phyloP scores from a whole-genome alignment of 805 yeast genomes.

The Hanseniaspora vineae region DNA sequence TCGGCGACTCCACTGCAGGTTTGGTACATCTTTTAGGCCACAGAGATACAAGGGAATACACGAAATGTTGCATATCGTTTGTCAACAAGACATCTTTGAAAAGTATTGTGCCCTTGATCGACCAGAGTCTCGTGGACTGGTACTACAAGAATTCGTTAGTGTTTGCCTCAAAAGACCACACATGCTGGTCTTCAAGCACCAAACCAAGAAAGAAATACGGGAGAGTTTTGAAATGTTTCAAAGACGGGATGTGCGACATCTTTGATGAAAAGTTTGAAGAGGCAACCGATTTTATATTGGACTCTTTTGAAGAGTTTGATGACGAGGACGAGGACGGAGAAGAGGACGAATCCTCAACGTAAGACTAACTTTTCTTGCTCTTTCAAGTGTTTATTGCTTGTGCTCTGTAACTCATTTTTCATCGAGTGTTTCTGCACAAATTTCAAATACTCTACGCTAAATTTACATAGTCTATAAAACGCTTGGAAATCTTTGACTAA shows the following conservation, averaged over 20 bases:
- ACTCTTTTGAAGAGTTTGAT: constrained; percentile 59
- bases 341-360: background rate
- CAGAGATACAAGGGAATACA: constrained; percentile 50
- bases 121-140: constrained; percentile 87
- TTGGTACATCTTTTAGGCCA: constrained; percentile 82
- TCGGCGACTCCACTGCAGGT: constrained; percentile 82
- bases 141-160: constrained; percentile 75
- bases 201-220: constrained; percentile 87
- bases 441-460: background rate
- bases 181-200: constrained; percentile 60
- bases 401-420: background rate
- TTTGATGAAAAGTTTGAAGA: constrained; percentile 76
- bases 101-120: constrained; percentile 74
- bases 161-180: constrained; percentile 60
- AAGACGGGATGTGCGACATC: constrained; percentile 63
- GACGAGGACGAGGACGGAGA: constrained; percentile 17
- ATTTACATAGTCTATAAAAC: constrained; percentile 15
- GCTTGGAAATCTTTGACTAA: constrained; percentile 49
- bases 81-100: constrained; percentile 57
- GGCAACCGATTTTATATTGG: constrained; percentile 70
- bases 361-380: too few species aligned
- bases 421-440: too few species aligned
- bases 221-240: constrained; percentile 61
- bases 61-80: constrained; percentile 59
- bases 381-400: too few species aligned